Percentiles rank a stretch among this genome's conserved stretches.
These are phyloP conservation scores for Suillus discolor DNA, from an alignment of 768 basidiomycete species.

Conservation along the genomic window DNA sequence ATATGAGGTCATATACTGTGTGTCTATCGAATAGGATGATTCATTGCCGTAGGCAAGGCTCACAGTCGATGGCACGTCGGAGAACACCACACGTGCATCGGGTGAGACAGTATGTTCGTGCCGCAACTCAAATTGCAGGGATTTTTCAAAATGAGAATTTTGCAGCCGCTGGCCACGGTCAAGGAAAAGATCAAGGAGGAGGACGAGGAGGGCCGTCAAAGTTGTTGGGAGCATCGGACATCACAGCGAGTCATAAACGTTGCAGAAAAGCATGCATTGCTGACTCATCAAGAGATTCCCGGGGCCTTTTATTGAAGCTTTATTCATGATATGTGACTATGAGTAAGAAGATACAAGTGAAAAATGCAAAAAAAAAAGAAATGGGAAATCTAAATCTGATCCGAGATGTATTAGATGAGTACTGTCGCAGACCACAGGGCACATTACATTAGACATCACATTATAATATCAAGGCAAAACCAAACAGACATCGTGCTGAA, in stretches of 20 bases:
- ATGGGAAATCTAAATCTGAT: background rate
- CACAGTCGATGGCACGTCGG: slow-evolving; percentile 40
- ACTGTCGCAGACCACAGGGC: background rate
- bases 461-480: slow-evolving; percentile 6
- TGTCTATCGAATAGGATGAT: slow-evolving; percentile 39
- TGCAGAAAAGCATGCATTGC: slow-evolving; percentile 11
- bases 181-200: slow-evolving; percentile 35
- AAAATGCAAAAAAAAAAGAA: background rate
- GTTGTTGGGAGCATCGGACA: slow-evolving; percentile 41
- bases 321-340: too few species aligned
- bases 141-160: background rate
- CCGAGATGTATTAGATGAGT: slow-evolving; percentile 4
- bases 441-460: slow-evolving; percentile 5
- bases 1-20: slow-evolving; percentile 41
- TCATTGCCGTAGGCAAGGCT: slow-evolving; percentile 15
- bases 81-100: slow-evolving; percentile 54
- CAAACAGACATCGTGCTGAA: slow-evolving; percentile 16
- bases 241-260: slow-evolving; percentile 13
- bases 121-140: slow-evolving; percentile 56
- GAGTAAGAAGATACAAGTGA: too few species aligned
- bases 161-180: slow-evolving; percentile 11
- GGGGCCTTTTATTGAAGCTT: too few species aligned
- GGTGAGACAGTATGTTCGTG: slow-evolving; percentile 60
- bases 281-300: background rate
- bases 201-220: slow-evolving; percentile 50